Evolutionary conservation across 495 filamentous ascomycete species (phyloP).

Genomic region (Bathelium albidoporum): DNA sequence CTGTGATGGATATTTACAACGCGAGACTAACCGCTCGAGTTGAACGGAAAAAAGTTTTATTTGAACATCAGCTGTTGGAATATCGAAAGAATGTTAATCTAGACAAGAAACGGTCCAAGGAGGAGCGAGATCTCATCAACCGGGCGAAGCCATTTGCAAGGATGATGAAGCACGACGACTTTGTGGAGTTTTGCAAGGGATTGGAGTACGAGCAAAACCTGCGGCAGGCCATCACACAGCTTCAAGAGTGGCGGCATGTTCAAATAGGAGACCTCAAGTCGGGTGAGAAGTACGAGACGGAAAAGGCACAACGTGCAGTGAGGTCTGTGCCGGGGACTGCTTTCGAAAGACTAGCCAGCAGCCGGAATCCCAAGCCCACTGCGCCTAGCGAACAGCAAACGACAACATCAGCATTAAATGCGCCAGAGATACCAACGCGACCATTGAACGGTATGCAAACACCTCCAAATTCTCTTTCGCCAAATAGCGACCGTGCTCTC

Average conservation of each 20-base stretch:
- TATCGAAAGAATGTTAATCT: constrained; percentile 76
- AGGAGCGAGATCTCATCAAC: constrained; percentile 80
- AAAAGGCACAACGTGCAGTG: constrained; percentile 46
- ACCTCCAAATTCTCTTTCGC: constrained; percentile 41
- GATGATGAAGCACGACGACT: constrained; percentile 92
- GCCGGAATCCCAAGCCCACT: constrained; percentile 44
- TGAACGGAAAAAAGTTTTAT: constrained; percentile 94
- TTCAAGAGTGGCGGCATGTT: constrained; percentile 88
- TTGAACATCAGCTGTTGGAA: constrained; percentile 86
- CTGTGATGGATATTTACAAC: constrained; percentile 98
- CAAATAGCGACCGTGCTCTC: constrained; percentile 23
- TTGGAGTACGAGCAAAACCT: constrained; percentile 85
- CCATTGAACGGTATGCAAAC: constrained; percentile 38
- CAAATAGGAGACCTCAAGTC: constrained; percentile 71
- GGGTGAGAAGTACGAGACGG: constrained; percentile 90
- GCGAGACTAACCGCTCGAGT: constrained; percentile 78
- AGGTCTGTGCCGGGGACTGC: neutral
- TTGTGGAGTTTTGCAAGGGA: constrained; percentile 70
- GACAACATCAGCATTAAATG: constrained; percentile 60
- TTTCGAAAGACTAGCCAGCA: constrained; percentile 2
- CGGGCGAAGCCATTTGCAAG: constrained; percentile 92
- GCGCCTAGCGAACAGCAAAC: constrained; percentile 58
- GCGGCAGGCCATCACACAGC: constrained; percentile 74
- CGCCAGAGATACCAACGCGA: constrained; percentile 52
- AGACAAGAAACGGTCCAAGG: constrained; percentile 93